Base-by-base conservation (phyloP, 345 rosid genomes). In the Hibiscus syriacus region DNA sequence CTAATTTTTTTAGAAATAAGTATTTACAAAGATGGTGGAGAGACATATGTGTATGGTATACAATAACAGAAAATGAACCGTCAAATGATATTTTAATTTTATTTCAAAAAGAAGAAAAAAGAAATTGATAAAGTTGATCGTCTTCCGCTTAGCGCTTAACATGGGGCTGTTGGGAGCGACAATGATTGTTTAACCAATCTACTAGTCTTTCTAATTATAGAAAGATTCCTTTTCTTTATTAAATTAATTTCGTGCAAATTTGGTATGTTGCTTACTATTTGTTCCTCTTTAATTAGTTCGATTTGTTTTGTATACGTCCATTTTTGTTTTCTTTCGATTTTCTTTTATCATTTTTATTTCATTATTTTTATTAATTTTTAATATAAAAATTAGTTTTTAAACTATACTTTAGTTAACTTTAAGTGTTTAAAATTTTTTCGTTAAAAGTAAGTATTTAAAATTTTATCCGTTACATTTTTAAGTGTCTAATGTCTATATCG, bases 171-270 rank as follows among this genome's bases (percentile, higher is more conserved):
- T 60, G 57, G 76, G 78, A 52, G 43, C 73, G 81, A 78, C 56
- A 71, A 70, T 26, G 80, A 70, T 70, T 62, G 66, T 55, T 55
- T 53, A 55, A 66, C 39, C 72, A 46, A 48, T 50, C 19, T 23
- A 55, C 25, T 16, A 9, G 57, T 6, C 58, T 73, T 78, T 71
- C 81, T 68, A 39, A 1, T 71, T 71, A 63, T 26, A 75, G 81
- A 71, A 78, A 75, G 74, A 69, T 69, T 78, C 76, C 36, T 38
- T 10, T 29, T 58, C 12, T 45, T 50, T 25, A 29, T 55, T 58
- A 50, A 46, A 73, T 52, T 69, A 55, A 69, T 36, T 0, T 16
- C n/a, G 9, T 29, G 30, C 69, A n/a, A 50, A 50, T 66, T 50
- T 32, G 69, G 69, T 48, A 50, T 9, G 17, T 50, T 25, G 17